A percentile compares a stretch with the other conserved stretches of the same genome.
phyloP scores from a whole-genome alignment of 345 rosid genomes.

The Garcia nutans region DNA sequence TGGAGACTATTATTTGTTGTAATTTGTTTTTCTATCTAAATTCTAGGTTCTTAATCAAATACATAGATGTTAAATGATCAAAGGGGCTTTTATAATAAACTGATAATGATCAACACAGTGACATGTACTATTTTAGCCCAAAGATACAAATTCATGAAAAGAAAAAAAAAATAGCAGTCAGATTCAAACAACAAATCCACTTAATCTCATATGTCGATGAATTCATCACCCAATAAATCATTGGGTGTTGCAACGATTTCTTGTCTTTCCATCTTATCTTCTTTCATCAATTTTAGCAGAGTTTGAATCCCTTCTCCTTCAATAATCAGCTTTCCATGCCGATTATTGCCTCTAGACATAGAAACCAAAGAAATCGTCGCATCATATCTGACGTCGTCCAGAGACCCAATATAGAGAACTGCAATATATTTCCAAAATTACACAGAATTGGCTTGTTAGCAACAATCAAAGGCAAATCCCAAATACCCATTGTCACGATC shows the following conservation, averaged over 20 bases:
- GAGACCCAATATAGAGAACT: conserved; percentile 60
- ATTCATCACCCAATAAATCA: conserved; percentile 35
- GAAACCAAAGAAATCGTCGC: conserved; percentile 84
- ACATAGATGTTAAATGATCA: too few relatives aligned
- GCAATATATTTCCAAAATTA: conserved; percentile 94
- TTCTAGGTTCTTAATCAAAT: too few relatives aligned
- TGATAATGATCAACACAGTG: too few relatives aligned
- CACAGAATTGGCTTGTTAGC: conserved; percentile 88
- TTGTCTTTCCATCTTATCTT: conserved; percentile 78
- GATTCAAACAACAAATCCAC: too few relatives aligned
- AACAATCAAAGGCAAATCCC: conserved; percentile 88
- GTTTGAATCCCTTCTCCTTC: conserved; percentile 93
- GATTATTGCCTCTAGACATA: conserved; percentile 73
- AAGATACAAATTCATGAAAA: too few relatives aligned
- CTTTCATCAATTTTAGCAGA: conserved; percentile 66
- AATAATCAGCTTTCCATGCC: conserved; percentile 77
- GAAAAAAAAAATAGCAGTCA: too few relatives aligned
- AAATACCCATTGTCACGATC: conserved; percentile 65
- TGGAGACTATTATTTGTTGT: too few relatives aligned
- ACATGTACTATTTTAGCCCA: too few relatives aligned
- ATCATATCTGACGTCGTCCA: conserved; percentile 60
- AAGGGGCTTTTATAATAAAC: too few relatives aligned
- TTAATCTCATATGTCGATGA: too few relatives aligned
- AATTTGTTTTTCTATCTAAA: too few relatives aligned
- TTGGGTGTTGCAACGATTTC: conserved; percentile 80